Conservation (phyloP, 1,284 basidiomycete species). For the Xanthoconium separans region DNA sequence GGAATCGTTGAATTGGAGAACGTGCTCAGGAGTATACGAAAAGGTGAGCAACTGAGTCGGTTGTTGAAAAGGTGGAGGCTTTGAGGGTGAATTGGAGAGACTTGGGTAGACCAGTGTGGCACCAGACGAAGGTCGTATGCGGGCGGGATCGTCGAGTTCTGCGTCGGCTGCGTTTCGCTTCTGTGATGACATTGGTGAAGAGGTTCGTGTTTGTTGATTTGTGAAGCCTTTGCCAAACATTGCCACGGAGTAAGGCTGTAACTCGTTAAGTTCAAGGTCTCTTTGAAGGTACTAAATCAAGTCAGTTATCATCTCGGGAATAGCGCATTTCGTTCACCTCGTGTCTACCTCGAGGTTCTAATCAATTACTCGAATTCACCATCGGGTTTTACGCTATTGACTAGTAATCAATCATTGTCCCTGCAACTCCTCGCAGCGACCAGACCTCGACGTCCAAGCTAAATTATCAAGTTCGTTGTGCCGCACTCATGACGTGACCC, state of each 20-base stretch:
- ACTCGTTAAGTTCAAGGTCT: no score
- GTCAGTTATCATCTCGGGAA: background rate
- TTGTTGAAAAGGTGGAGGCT: slow-evolving; percentile 54
- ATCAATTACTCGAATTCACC: slow-evolving; percentile 16
- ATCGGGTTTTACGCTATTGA: slow-evolving; percentile 17
- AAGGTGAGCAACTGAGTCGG: slow-evolving; percentile 65
- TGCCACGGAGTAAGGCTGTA: slow-evolving; percentile 3
- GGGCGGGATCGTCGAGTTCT: slow-evolving; percentile 10
- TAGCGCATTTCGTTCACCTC: slow-evolving; percentile 18
- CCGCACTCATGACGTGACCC: background rate
- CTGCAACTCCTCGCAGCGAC: background rate
- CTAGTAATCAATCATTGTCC: background rate
- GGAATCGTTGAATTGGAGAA: slow-evolving; percentile 62
- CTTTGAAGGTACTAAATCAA: no score
- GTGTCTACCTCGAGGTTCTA: slow-evolving; percentile 26
- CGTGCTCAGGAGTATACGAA: slow-evolving; percentile 54
- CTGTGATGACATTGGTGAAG: background rate
- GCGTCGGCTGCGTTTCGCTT: slow-evolving; percentile 29
- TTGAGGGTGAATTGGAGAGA: slow-evolving; percentile 24
- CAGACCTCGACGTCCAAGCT: background rate
- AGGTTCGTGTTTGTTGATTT: slow-evolving; percentile 27
- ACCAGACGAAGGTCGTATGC: background rate
- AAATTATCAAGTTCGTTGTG: background rate
- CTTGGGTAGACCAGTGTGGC: slow-evolving; percentile 31
- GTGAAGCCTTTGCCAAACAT: slow-evolving; percentile 26